phyloP scores from a whole-genome alignment of 208 protist genomes.

The Trypanosoma scelopori region DNA sequence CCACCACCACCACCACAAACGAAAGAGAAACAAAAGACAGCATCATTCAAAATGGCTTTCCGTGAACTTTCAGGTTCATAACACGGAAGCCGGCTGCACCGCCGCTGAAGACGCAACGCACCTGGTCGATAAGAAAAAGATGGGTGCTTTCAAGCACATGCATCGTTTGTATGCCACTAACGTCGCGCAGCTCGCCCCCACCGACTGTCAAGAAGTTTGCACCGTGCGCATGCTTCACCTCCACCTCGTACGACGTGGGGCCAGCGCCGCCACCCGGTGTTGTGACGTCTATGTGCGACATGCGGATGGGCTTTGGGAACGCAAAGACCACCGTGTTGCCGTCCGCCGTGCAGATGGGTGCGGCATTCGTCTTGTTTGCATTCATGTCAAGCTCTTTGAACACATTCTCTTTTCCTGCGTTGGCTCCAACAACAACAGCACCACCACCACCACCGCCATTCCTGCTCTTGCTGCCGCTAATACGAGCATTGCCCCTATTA shows the following conservation, averaged over 20 bases:
- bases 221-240: constrained; percentile 16
- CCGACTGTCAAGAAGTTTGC: constrained; percentile 23
- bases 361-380: neutral
- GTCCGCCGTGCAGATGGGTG: constrained; percentile 11
- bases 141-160: constrained; percentile 10
- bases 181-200: constrained; percentile 21
- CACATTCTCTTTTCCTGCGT: neutral
- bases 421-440: neutral
- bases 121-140: constrained; percentile 24
- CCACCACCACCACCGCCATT: too few species aligned
- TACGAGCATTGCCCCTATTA: neutral
- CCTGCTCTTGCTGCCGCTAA: too few species aligned
- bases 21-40: neutral
- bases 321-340: constrained; percentile 27
- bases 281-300: constrained; percentile 25
- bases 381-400: neutral
- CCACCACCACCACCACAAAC: too few species aligned
- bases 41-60: constrained; percentile 25
- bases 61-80: constrained; percentile 32
- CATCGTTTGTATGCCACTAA: constrained; percentile 28
- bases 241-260: constrained; percentile 23
- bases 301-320: constrained; percentile 27
- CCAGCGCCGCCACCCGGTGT: constrained; percentile 27
- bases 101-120: constrained; percentile 30
- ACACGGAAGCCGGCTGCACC: constrained; percentile 19